These are phyloP conservation scores for Papilionanthe hybrid DNA, from an alignment of 116 monocot species.

Conservation along the genomic window DNA sequence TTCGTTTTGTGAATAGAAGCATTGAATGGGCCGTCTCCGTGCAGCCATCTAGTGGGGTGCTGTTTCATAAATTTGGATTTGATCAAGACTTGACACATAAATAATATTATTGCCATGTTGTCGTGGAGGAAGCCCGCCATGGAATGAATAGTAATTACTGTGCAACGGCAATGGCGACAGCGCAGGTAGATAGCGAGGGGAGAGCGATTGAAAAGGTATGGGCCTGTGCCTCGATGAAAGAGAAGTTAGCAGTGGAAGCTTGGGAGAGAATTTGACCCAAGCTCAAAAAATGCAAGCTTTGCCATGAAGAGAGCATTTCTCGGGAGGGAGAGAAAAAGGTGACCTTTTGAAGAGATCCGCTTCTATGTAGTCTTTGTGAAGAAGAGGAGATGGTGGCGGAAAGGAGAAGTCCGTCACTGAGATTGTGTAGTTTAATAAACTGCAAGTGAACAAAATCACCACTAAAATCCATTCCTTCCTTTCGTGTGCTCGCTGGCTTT, in stretches of 20 bases:
- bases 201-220: neutral
- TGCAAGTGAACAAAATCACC: neutral
- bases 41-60: neutral
- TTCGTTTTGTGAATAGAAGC: conserved; percentile 1
- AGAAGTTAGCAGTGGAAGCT: neutral
- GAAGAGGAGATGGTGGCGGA: neutral
- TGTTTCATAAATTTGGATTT: conserved; percentile 1
- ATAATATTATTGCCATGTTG: neutral
- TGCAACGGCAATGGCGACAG: conserved; percentile 4
- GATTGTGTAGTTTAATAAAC: neutral
- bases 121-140: conserved; percentile 7
- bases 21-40: conserved; percentile 4
- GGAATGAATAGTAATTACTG: conserved; percentile 3
- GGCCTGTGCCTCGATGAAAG: neutral
- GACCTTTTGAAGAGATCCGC: neutral
- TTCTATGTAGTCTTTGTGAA: neutral
- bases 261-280: conserved; percentile 1
- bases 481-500: neutral
- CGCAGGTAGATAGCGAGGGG: neutral
- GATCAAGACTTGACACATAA: conserved; percentile 6
- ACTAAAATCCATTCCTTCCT: neutral
- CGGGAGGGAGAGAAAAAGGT: neutral
- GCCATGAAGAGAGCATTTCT: neutral
- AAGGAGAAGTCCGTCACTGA: neutral
- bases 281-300: neutral